Evolutionary conservation across 352 stramenopile genomes (phyloP).

Genomic region (Phytophthora pluvialis): DNA sequence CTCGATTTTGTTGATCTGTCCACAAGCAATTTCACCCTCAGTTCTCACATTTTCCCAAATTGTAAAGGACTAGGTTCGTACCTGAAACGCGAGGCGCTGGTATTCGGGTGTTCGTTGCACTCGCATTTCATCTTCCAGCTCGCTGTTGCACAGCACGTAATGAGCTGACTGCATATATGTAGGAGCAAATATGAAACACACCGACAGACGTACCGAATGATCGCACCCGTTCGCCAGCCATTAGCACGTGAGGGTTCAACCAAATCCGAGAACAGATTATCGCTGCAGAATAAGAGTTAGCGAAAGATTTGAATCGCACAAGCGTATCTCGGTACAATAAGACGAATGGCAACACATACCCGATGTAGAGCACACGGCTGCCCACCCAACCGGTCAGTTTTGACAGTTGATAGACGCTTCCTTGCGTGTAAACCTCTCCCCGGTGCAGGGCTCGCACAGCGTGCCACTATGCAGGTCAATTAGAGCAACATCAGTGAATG

Average conservation of each 20-base stretch:
- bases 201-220: slow-evolving; percentile 72
- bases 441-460: slow-evolving; percentile 65
- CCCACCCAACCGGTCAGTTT: slow-evolving; percentile 68
- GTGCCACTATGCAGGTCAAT: slow-evolving; percentile 52
- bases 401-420: slow-evolving; percentile 71
- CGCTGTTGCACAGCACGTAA: slow-evolving; percentile 36
- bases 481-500: background rate
- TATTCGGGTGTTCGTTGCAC: slow-evolving; percentile 67
- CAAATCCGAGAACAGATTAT: slow-evolving; percentile 95
- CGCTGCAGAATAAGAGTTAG: slow-evolving; percentile 39
- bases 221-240: slow-evolving; percentile 93
- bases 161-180: background rate
- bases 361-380: slow-evolving; percentile 93
- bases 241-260: slow-evolving; percentile 94
- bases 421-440: slow-evolving; percentile 82
- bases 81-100: slow-evolving; percentile 67
- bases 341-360: slow-evolving; percentile 42
- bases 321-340: background rate
- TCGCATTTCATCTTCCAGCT: slow-evolving; percentile 88
- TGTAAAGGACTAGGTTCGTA: slow-evolving; percentile 3
- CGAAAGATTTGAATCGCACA: background rate
- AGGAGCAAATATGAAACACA: background rate
- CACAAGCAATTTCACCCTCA: background rate
- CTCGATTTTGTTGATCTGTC: slow-evolving; percentile 63
- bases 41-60: background rate